These are phyloP conservation scores for Trametes sp. DNA, from an alignment of 1,284 basidiomycete species.

Conservation along the genomic window DNA sequence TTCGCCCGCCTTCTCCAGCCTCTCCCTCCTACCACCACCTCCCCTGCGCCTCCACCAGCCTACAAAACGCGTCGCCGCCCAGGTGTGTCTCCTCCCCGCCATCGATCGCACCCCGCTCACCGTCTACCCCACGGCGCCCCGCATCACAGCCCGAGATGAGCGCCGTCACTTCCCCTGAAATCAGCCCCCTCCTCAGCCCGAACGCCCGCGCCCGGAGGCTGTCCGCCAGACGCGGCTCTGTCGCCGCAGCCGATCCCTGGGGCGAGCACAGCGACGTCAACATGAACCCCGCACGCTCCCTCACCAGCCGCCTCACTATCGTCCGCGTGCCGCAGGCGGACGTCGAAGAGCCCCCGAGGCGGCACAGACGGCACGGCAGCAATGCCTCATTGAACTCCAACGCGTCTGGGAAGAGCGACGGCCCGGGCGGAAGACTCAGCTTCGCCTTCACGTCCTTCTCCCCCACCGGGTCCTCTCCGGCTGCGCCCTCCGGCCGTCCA, in stretches of 20 bases:
- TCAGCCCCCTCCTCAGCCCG: slow-evolving; percentile 38
- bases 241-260: slow-evolving; percentile 70
- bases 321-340: slow-evolving; percentile 61
- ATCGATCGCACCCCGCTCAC: slow-evolving; percentile 23
- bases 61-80: not conserved
- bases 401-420: slow-evolving; percentile 38
- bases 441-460: slow-evolving; percentile 72
- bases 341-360: slow-evolving; percentile 36
- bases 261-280: slow-evolving; percentile 60
- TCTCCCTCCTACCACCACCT: slow-evolving; percentile 25
- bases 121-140: slow-evolving; percentile 26
- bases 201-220: slow-evolving; percentile 49
- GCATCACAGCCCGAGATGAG: slow-evolving; percentile 29
- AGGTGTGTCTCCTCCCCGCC: slow-evolving; percentile 17
- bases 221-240: slow-evolving; percentile 67
- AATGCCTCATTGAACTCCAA: slow-evolving; percentile 43
- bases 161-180: slow-evolving; percentile 34
- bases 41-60: slow-evolving; percentile 12
- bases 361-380: slow-evolving; percentile 46
- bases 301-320: slow-evolving; percentile 75
- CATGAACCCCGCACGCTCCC: slow-evolving; percentile 58
- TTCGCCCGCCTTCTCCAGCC: slow-evolving; percentile 16
- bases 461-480: slow-evolving; percentile 35
- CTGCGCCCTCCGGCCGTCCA: slow-evolving; percentile 32
- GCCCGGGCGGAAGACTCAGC: slow-evolving; percentile 54